Base-by-base conservation (phyloP, 2,329 filamentous ascomycete genomes). In the Penicillium fuscoglaucum region DNA sequence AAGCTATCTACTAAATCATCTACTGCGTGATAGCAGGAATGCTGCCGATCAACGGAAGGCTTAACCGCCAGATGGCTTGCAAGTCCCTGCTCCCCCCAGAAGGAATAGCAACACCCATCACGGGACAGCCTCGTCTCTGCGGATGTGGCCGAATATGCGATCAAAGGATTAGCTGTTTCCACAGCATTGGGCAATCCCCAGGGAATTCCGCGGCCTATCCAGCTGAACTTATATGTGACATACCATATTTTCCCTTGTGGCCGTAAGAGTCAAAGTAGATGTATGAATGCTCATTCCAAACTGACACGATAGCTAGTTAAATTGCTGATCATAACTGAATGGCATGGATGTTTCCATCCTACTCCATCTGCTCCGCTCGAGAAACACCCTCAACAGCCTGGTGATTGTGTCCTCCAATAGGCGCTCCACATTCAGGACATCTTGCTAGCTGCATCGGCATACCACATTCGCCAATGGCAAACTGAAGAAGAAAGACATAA, bases 401-500 rank as follows among this genome's bases (percentile, higher is more conserved):
- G n/a, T 57, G 53, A 28, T 46, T 53, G 44, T 19, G 54, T n/a
- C 58, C 58, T 50, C 58, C 53, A 44, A 53, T 60, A 37, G 26
- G 33, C 15, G 13, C 40, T 59, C 57, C 57, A 28, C 57, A 56
- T 28, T 59, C 57, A n/a, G 69, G 68, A 29, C 70, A 72, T 33
- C 58, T 62, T 13, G 67, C 66, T 49, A 50, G 52, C 50, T 72
- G 59, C 69, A 70, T 72, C 26, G 68, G 66, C 67, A 70, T 68
- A 21, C 69, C 70, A 29, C 70, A 72, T 33, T 72, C 70, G 9
- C 70, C 69, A 39, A 71, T 60, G 2, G 69, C 62, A 52, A 72
- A 71, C 58, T 68, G 39, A 31, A 31, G 10, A 31, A 31, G 29
- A 31, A 31, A 31, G 10, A 13, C 29, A 31, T 12, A 31, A 13